Evolutionary conservation across 768 basidiomycete species (phyloP).

Genomic region (Lactifluus hygrophoroides): DNA sequence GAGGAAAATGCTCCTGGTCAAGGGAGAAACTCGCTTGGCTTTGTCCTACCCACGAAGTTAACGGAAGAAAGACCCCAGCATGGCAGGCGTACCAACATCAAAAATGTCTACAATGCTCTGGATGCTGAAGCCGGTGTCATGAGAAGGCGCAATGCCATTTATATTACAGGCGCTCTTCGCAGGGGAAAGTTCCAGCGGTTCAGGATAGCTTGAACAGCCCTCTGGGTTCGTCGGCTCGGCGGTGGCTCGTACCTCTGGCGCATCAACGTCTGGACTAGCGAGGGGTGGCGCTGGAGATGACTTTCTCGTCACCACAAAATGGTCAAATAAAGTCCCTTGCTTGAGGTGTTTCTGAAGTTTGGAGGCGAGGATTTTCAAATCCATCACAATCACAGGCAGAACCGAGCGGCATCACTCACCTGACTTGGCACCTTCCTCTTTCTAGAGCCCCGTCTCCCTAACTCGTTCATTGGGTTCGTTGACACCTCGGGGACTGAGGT

Average conservation of each 20-base stretch:
- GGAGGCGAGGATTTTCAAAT: not conserved
- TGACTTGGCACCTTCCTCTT: not conserved
- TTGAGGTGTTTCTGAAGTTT: constrained; percentile 9
- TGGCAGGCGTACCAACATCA: constrained; percentile 3
- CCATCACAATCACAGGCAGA: not conserved
- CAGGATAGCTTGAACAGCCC: not conserved
- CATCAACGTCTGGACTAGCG: not conserved
- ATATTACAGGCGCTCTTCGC: not conserved
- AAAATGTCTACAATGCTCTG: not conserved
- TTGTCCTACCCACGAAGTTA: not conserved
- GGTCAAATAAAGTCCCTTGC: constrained; percentile 25
- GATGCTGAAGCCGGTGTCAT: not conserved
- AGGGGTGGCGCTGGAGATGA: not conserved
- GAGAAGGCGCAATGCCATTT: not conserved
- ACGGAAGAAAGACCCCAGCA: not conserved
- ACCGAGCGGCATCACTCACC: not conserved
- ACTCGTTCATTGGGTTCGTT: not conserved
- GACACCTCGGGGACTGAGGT: not conserved
- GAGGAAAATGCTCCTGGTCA: not conserved
- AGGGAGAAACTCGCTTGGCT: not conserved
- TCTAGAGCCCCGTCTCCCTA: not conserved
- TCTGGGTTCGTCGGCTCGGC: not conserved
- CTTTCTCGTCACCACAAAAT: constrained; percentile 3
- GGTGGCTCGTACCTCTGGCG: not conserved
- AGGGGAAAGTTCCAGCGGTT: not conserved